A percentile compares a stretch with the other conserved stretches of the same genome.
phyloP scores from a whole-genome alignment of 306 rosid genomes.

The Phaseolus lunatus region DNA sequence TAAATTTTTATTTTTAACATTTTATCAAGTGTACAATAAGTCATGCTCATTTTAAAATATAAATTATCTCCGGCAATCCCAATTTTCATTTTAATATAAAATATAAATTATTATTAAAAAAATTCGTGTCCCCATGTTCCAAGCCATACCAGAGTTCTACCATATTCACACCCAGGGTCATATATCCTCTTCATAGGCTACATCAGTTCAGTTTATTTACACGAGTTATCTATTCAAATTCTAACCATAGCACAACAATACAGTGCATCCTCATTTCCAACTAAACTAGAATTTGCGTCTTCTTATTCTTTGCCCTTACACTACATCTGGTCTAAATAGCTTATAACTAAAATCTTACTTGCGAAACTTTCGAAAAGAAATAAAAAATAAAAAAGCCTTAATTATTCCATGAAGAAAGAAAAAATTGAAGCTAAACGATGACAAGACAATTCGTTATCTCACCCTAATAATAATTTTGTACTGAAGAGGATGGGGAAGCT shows the following conservation, averaged over 20 bases:
- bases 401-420: background rate
- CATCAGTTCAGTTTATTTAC: too few relatives aligned
- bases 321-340: background rate
- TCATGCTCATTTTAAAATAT: background rate
- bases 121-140: background rate
- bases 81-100: background rate
- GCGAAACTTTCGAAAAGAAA: background rate
- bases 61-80: background rate
- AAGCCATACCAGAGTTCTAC: background rate
- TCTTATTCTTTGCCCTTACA: background rate
- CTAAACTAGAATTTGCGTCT: background rate
- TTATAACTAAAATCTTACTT: background rate
- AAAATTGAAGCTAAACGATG: background rate
- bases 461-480: conserved; percentile 84
- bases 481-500: conserved; percentile 95
- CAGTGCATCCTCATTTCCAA: background rate
- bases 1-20: too few relatives aligned
- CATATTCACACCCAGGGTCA: background rate
- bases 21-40: background rate
- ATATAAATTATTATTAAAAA: background rate
- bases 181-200: too few relatives aligned
- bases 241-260: too few relatives aligned
- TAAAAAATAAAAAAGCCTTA: background rate
- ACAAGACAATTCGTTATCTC: conserved; percentile 19
- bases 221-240: too few relatives aligned